phyloP scores from a whole-genome alignment of 306 rosid genomes.

The Cajanus cajan region DNA sequence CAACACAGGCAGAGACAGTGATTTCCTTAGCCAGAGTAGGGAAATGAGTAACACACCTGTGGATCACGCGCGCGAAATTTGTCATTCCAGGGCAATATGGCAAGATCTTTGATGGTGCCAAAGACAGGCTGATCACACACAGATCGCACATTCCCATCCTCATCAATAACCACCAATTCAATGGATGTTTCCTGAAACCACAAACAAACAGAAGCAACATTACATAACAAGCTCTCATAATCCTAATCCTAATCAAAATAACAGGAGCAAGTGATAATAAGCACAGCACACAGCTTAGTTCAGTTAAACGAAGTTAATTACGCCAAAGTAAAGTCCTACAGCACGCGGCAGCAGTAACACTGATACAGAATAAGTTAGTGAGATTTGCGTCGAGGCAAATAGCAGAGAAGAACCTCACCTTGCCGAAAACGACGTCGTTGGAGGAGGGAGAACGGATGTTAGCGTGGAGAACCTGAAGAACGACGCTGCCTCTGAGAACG shows the following conservation, averaged over 20 bases:
- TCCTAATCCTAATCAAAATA: neutral
- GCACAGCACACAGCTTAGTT: neutral
- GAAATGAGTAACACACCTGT: constrained; percentile 47
- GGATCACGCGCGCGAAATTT: constrained; percentile 47
- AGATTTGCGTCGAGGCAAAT: no score
- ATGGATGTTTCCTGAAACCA: constrained; percentile 79
- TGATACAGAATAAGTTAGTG: neutral
- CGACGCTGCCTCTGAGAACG: constrained; percentile 76
- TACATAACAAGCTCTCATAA: neutral
- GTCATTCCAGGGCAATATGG: constrained; percentile 82
- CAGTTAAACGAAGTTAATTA: neutral
- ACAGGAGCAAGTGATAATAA: neutral
- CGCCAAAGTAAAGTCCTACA: neutral
- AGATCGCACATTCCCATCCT: constrained; percentile 81
- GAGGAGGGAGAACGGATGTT: constrained; percentile 73
- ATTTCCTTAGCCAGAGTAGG: neutral
- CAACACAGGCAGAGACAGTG: neutral
- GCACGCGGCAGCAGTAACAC: neutral
- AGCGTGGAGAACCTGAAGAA: constrained; percentile 80
- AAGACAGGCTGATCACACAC: constrained; percentile 91
- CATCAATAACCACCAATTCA: constrained; percentile 75
- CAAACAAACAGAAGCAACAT: constrained; percentile 12
- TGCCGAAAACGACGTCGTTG: constrained; percentile 75
- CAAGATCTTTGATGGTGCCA: constrained; percentile 85
- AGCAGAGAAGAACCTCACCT: constrained; percentile 45